phyloP scores from a whole-genome alignment of 1,284 basidiomycete genomes.

The Cutaneotrichosporon mucoides region DNA sequence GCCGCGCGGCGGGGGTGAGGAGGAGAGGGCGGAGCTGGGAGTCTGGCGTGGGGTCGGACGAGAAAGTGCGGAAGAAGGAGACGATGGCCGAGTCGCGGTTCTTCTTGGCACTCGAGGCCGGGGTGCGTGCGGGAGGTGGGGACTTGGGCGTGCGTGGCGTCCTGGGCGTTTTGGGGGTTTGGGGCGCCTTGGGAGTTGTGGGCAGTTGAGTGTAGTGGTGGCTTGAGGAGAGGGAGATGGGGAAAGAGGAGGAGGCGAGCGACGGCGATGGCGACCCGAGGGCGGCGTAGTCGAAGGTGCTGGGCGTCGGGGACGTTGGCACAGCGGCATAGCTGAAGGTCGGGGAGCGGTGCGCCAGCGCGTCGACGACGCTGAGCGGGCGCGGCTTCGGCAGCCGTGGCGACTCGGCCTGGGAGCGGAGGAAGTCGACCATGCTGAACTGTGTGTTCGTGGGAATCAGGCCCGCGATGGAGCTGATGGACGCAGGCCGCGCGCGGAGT shows the following conservation, averaged over 20 bases:
- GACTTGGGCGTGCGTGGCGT: no score
- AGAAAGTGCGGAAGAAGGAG: neutral
- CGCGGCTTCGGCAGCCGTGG: neutral
- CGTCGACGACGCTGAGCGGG: neutral
- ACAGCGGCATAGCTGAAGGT: neutral
- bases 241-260: no score
- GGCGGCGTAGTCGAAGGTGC: no score
- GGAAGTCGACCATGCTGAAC: slow-evolving; percentile 1
- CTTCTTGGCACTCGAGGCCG: no score
- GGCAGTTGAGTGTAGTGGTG: no score
- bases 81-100: neutral
- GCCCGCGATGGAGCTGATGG: neutral
- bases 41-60: no score
- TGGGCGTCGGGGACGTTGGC: neutral
- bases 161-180: no score
- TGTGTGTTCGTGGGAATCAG: neutral
- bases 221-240: no score
- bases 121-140: no score
- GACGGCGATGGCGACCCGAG: no score
- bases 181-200: no score
- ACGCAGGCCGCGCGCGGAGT: neutral
- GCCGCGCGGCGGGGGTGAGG: neutral
- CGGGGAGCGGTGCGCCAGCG: neutral
- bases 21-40: neutral
- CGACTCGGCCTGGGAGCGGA: neutral